Evolutionary conservation across 2,329 filamentous ascomycete genomes (phyloP).

Genomic region (Aureobasidium sp.): DNA sequence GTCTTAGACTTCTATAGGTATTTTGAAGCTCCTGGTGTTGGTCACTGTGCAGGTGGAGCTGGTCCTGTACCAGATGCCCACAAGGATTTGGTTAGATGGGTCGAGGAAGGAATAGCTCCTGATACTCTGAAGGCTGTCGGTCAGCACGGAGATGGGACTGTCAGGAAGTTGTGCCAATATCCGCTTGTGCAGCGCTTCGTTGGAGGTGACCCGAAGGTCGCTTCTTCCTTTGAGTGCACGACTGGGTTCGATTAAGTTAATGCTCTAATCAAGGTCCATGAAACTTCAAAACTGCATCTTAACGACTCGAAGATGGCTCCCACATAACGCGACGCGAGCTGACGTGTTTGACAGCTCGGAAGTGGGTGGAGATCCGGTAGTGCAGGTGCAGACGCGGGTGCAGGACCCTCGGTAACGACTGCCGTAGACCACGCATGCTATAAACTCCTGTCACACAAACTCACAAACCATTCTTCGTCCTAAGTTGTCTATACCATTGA

Average conservation of each 20-base stretch:
- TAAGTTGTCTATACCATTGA: neutral
- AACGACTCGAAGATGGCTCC: too few relatives aligned
- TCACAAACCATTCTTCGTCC: neutral
- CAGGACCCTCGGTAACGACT: neutral
- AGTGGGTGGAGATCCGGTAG: constrained; percentile 2
- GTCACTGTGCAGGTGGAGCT: constrained; percentile 27
- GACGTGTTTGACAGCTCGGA: neutral
- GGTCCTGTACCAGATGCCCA: constrained; percentile 21
- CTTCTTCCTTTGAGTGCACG: constrained; percentile 17
- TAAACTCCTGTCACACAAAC: neutral
- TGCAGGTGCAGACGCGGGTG: neutral
- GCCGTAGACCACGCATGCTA: neutral
- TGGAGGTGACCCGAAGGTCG: constrained; percentile 15
- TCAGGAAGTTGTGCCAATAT: constrained; percentile 16
- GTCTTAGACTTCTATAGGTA: constrained; percentile 29
- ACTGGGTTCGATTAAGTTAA: neutral
- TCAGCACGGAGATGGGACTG: neutral
- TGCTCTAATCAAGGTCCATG: neutral
- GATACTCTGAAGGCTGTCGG: constrained; percentile 16
- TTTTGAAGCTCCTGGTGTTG: constrained; percentile 32
- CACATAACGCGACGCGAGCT: neutral
- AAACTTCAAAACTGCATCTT: neutral
- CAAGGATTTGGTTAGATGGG: constrained; percentile 20
- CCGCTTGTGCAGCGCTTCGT: constrained; percentile 16
- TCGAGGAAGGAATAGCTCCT: constrained; percentile 23